Evolutionary conservation across 306 rosid genomes (phyloP).

Genomic region (Quercus agrifolia): DNA sequence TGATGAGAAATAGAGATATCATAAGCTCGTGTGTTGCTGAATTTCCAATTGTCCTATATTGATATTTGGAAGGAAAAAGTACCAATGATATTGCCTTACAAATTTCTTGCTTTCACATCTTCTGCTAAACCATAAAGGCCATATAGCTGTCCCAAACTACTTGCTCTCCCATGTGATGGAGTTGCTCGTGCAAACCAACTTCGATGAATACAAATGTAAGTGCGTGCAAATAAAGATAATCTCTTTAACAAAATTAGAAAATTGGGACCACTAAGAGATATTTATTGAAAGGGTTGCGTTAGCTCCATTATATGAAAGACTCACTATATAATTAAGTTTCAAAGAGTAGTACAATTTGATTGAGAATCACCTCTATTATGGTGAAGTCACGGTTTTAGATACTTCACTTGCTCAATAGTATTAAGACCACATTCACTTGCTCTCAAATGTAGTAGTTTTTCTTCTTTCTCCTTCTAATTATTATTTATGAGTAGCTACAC

Average conservation of each 20-base stretch:
- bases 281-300: too few species aligned
- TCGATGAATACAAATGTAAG: neutral
- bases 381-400: too few species aligned
- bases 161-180: conserved; percentile 12
- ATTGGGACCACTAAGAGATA: neutral
- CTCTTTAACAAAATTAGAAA: neutral
- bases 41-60: conserved; percentile 12
- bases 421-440: too few species aligned
- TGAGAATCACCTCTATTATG: too few species aligned
- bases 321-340: too few species aligned
- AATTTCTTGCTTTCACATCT: neutral
- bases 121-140: conserved; percentile 8
- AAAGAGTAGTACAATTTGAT: too few species aligned
- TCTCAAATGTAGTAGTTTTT: too few species aligned
- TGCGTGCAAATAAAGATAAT: neutral
- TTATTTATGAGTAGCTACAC: too few species aligned
- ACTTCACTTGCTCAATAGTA: too few species aligned
- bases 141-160: neutral
- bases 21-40: conserved; percentile 10
- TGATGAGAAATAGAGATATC: conserved; percentile 12
- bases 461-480: too few species aligned
- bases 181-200: neutral
- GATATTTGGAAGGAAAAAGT: conserved; percentile 24
- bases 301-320: too few species aligned
- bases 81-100: neutral